These are phyloP conservation scores for Bocquillonia castaneifolia DNA, from an alignment of 441 rosid genomes.

Conservation along the genomic window DNA sequence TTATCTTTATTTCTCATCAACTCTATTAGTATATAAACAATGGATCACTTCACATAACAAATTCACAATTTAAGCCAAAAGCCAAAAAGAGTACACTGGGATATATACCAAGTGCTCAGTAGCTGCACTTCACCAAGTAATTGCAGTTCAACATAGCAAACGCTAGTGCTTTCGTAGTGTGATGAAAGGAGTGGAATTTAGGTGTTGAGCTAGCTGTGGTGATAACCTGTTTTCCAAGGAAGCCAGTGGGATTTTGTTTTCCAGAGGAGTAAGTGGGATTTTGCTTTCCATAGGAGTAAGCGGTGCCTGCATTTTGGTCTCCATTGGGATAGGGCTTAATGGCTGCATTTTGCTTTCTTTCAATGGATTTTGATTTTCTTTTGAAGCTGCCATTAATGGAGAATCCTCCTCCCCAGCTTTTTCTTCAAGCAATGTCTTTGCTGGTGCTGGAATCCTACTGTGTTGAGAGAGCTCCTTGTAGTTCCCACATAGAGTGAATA, in stretches of 20 bases:
- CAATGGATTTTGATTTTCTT: conserved; percentile 48
- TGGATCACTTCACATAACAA: background rate
- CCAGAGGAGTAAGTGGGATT: conserved; percentile 39
- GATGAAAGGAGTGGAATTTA: conserved; percentile 55
- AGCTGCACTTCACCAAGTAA: too few species aligned
- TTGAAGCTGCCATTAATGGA: conserved; percentile 26
- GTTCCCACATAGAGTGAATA: conserved; percentile 88
- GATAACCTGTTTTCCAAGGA: conserved; percentile 40
- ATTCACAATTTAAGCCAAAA: conserved; percentile 1
- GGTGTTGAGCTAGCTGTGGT: conserved; percentile 39
- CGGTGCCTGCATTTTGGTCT: too few species aligned
- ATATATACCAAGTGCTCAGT: conserved; percentile 31
- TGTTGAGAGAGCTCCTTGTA: conserved; percentile 83
- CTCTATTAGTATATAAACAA: too few species aligned
- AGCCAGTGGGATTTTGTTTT: conserved; percentile 52
- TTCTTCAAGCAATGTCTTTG: conserved; percentile 29
- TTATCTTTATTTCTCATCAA: too few species aligned
- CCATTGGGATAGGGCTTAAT: too few species aligned
- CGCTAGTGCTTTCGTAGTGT: conserved; percentile 37
- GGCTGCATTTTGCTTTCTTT: conserved; percentile 26
- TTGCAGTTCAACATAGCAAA: background rate
- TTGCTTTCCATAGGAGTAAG: conserved; percentile 60
- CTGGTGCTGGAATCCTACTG: conserved; percentile 34
- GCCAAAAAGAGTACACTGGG: conserved; percentile 24
- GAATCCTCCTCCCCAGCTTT: conserved; percentile 26